Conservation (phyloP, 306 rosid genomes). For the Trifolium fragiferum region DNA sequence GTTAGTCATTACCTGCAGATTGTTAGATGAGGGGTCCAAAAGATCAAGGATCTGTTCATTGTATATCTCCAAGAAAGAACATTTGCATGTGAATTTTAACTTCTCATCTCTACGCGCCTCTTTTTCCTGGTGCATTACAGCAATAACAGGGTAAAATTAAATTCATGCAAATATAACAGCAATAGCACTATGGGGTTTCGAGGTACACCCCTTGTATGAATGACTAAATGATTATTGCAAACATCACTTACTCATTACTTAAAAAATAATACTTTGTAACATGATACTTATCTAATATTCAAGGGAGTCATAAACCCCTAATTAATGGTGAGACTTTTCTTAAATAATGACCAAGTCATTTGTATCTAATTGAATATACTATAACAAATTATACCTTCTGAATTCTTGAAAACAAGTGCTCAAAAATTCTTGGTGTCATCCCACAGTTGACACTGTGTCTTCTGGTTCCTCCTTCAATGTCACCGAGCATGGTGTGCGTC, state of each 20-base stretch:
- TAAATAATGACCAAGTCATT: background rate
- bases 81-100: slow-evolving; percentile 81
- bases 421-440: slow-evolving; percentile 98
- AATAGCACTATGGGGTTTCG: background rate
- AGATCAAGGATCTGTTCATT: slow-evolving; percentile 98
- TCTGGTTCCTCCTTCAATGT: slow-evolving; percentile 94
- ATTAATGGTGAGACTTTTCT: slow-evolving; percentile 6
- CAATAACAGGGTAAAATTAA: slow-evolving; percentile 26
- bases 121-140: slow-evolving; percentile 69
- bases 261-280: background rate
- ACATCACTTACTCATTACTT: slow-evolving; percentile 7
- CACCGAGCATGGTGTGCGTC: slow-evolving; percentile 99
- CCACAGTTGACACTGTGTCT: slow-evolving; percentile 98
- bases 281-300: slow-evolving; percentile 13
- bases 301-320: background rate
- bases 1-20: slow-evolving; percentile 72
- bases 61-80: slow-evolving; percentile 96
- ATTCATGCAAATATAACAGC: slow-evolving; percentile 23
- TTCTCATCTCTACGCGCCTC: slow-evolving; percentile 88
- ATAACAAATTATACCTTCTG: slow-evolving; percentile 70
- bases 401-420: slow-evolving; percentile 85
- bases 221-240: background rate
- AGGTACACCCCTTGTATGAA: background rate
- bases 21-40: slow-evolving; percentile 83
- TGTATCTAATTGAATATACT: slow-evolving; percentile 3